Conservation (phyloP, 2,329 filamentous ascomycete genomes). For the Colletotrichum agaves region DNA sequence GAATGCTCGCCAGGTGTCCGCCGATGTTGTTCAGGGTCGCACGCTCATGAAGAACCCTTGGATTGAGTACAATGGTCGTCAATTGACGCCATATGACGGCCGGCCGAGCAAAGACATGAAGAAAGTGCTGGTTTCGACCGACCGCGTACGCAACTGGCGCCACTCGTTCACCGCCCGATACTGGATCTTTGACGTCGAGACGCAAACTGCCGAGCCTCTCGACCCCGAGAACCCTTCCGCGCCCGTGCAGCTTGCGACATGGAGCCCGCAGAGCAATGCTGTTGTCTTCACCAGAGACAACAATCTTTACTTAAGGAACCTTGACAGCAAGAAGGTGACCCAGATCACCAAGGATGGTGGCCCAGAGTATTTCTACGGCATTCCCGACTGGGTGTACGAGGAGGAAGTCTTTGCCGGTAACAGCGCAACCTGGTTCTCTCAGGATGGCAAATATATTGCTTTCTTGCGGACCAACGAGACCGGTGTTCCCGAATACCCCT, state of each 20-base stretch:
- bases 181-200: conserved; percentile 91
- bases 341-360: conserved; percentile 90
- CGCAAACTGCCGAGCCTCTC: conserved; percentile 80
- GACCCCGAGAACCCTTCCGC: conserved; percentile 74
- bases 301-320: conserved; percentile 84
- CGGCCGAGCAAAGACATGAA: conserved; percentile 86
- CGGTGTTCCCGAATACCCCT: conserved; percentile 87
- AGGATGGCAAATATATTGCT: conserved; percentile 82
- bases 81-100: conserved; percentile 67
- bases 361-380: conserved; percentile 89
- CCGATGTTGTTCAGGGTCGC: conserved; percentile 60
- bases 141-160: conserved; percentile 82
- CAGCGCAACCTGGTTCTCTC: conserved; percentile 87
- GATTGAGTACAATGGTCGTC: conserved; percentile 69
- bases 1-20: conserved; percentile 41
- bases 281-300: conserved; percentile 92
- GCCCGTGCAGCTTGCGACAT: conserved; percentile 84
- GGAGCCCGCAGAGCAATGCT: conserved; percentile 88
- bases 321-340: conserved; percentile 63
- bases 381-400: conserved; percentile 96
- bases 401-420: conserved; percentile 80
- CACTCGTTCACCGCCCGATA: conserved; percentile 89
- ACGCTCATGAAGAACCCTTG: conserved; percentile 78
- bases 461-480: conserved; percentile 92
- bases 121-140: conserved; percentile 84